Percentiles rank a stretch among this genome's conserved stretches.
Conservation (phyloP, 169 alveolate genomes). For the Perkinsus chesapeaki region DNA sequence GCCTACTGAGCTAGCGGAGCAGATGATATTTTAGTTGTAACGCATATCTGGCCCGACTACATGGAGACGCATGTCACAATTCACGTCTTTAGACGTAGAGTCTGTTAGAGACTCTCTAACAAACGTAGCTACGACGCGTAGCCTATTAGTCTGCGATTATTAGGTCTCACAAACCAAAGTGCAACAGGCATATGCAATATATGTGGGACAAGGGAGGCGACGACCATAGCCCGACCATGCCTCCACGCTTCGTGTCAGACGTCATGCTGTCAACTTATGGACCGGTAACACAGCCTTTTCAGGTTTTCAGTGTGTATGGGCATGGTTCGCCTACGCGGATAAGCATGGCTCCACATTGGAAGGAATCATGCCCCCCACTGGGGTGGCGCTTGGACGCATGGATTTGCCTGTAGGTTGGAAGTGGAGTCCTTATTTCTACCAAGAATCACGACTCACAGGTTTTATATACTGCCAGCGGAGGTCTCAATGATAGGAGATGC, state of each 20-base stretch:
- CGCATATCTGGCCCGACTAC: no score
- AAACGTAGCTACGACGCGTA: no score
- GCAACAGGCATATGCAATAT: background rate
- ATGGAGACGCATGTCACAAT: background rate
- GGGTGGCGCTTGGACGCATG: background rate
- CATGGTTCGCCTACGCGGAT: background rate
- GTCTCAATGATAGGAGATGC: background rate
- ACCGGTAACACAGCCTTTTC: background rate
- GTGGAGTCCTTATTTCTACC: background rate
- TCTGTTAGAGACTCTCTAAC: background rate
- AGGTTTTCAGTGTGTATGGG: background rate
- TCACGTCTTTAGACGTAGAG: background rate
- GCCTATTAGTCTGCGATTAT: no score
- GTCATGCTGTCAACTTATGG: background rate
- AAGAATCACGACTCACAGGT: background rate
- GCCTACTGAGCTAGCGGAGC: constrained; percentile 5
- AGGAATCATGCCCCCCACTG: background rate
- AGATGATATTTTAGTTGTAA: no score
- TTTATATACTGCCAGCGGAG: background rate
- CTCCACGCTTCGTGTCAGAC: background rate
- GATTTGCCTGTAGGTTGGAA: background rate
- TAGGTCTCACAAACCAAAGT: background rate
- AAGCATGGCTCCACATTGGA: background rate
- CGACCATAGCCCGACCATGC: background rate
- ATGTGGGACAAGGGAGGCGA: background rate